phyloP scores from a whole-genome alignment of 2,329 filamentous ascomycete species.

The Fonsecaea monophora region DNA sequence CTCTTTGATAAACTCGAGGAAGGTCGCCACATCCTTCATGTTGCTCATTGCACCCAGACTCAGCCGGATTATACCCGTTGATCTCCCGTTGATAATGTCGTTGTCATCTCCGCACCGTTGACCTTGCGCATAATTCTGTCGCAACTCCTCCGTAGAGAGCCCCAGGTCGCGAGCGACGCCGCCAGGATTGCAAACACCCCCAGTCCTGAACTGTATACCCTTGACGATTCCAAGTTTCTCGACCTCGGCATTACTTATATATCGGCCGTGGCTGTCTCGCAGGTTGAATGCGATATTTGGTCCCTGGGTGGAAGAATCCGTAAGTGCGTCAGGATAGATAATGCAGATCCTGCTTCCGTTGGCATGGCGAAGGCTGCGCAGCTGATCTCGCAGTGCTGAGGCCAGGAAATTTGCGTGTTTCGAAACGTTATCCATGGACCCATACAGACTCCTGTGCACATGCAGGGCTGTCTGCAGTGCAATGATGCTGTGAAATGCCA shows the following conservation, averaged over 20 bases:
- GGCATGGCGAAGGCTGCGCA: constrained; percentile 69
- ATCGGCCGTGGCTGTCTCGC: constrained; percentile 69
- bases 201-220: constrained; percentile 83
- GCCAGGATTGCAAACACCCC: constrained; percentile 90
- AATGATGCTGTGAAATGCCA: constrained; percentile 89
- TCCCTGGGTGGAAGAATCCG: constrained; percentile 59
- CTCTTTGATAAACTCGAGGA: constrained; percentile 74
- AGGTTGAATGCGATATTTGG: constrained; percentile 87
- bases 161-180: constrained; percentile 76
- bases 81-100: constrained; percentile 81
- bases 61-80: constrained; percentile 82
- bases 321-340: constrained; percentile 63
- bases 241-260: constrained; percentile 82
- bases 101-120: constrained; percentile 83
- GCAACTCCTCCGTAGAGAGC: constrained; percentile 81
- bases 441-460: constrained; percentile 72
- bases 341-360: constrained; percentile 71
- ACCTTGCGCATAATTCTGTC: constrained; percentile 81
- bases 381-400: constrained; percentile 62
- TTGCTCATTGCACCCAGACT: constrained; percentile 93
- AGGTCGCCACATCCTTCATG: constrained; percentile 71
- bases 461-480: constrained; percentile 78
- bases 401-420: constrained; percentile 73
- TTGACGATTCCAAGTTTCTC: constrained; percentile 83
- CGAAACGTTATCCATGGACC: constrained; percentile 72